Conservation (phyloP, 257 asterid species). For the Nicotiana benthamiana region DNA sequence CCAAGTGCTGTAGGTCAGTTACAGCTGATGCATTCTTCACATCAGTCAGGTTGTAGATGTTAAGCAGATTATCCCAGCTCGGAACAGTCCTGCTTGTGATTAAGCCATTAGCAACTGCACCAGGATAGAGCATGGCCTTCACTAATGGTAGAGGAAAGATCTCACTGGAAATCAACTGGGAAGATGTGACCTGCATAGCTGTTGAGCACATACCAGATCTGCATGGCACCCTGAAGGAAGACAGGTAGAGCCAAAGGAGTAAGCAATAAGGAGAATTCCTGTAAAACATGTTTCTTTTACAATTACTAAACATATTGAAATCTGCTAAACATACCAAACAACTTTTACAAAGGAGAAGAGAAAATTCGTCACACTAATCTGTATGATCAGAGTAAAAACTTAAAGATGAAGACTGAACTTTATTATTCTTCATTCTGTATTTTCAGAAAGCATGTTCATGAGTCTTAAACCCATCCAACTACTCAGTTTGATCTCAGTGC, state of each 20-base stretch:
- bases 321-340: neutral
- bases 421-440: neutral
- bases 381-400: neutral
- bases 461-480: neutral
- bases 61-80: constrained; percentile 62
- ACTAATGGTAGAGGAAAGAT: constrained; percentile 74
- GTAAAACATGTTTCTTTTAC: neutral
- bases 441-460: no score
- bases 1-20: constrained; percentile 78
- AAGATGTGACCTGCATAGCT: constrained; percentile 78
- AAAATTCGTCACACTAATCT: neutral
- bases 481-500: neutral
- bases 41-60: constrained; percentile 62
- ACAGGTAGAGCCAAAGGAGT: neutral
- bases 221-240: constrained; percentile 64
- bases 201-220: constrained; percentile 87
- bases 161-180: constrained; percentile 82
- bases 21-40: constrained; percentile 70
- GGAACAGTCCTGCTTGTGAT: constrained; percentile 48
- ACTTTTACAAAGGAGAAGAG: neutral
- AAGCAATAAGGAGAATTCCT: neutral
- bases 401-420: neutral
- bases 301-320: neutral
- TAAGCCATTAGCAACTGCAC: constrained; percentile 60
- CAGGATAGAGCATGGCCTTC: constrained; percentile 88